Conservation (phyloP, 2,329 filamentous ascomycete species). For the Epichloe festucae region DNA sequence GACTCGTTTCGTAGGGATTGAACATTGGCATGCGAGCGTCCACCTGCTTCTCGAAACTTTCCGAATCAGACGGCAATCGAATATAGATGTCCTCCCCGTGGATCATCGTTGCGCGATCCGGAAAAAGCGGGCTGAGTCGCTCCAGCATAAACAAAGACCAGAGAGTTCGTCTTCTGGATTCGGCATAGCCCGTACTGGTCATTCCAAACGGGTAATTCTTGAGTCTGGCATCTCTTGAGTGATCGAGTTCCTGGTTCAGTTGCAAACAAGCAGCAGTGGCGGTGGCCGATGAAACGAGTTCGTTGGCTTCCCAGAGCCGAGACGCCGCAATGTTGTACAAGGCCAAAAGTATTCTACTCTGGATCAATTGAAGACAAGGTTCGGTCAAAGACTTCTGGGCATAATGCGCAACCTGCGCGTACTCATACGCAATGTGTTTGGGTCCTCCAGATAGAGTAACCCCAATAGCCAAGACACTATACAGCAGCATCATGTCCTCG, state of each 20-base stretch:
- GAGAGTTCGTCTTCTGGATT: constrained; percentile 57
- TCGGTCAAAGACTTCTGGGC: constrained; percentile 26
- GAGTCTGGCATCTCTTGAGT: constrained; percentile 25
- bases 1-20: constrained; percentile 29
- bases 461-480: constrained; percentile 29
- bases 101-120: constrained; percentile 40
- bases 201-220: constrained; percentile 43
- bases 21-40: constrained; percentile 48
- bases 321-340: constrained; percentile 52
- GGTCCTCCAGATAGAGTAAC: constrained; percentile 25
- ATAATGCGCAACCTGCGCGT: constrained; percentile 41
- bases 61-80: constrained; percentile 48
- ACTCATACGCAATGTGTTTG: constrained; percentile 24
- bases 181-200: constrained; percentile 43
- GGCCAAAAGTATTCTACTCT: constrained; percentile 52
- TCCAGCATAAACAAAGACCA: constrained; percentile 62
- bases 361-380: constrained; percentile 46
- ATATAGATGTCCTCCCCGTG: constrained; percentile 53
- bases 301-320: constrained; percentile 46
- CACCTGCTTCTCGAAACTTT: constrained; percentile 47
- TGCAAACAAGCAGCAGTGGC: constrained; percentile 45
- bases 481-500: constrained; percentile 34
- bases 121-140: constrained; percentile 48
- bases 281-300: constrained; percentile 49
- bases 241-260: constrained; percentile 49